These are phyloP conservation scores for Stachybotrys echinatus DNA, from an alignment of 2,329 filamentous ascomycete genomes.

Conservation along the genomic window DNA sequence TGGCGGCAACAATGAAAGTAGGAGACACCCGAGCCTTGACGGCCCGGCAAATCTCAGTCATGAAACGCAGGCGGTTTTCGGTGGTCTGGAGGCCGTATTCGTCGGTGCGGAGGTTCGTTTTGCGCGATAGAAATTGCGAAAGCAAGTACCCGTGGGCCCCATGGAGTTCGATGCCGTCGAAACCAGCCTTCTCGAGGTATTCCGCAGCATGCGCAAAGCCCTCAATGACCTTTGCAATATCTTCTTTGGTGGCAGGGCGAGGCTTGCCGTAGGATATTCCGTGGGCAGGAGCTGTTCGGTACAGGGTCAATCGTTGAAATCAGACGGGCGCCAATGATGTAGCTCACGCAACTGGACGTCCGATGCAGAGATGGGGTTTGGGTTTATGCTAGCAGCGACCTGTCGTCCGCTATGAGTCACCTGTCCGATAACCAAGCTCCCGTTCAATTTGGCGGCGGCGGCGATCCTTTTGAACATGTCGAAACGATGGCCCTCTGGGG, in stretches of 20 bases:
- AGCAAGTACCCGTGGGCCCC: slow-evolving; percentile 48
- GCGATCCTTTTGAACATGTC: slow-evolving; percentile 53
- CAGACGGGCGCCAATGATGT: slow-evolving; percentile 8
- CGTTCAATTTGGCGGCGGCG: slow-evolving; percentile 45
- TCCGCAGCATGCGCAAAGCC: slow-evolving; percentile 56
- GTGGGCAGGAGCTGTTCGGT: background rate
- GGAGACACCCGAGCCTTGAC: slow-evolving; percentile 22
- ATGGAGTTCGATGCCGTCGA: slow-evolving; percentile 42
- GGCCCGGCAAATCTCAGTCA: slow-evolving; percentile 33
- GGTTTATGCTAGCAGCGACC: slow-evolving; percentile 20
- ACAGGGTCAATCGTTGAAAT: background rate
- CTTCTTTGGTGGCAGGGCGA: slow-evolving; percentile 44
- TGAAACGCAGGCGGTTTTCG: slow-evolving; percentile 37
- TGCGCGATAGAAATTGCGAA: slow-evolving; percentile 43
- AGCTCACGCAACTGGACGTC: slow-evolving; percentile 21
- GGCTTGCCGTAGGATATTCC: slow-evolving; percentile 34
- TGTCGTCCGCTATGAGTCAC: slow-evolving; percentile 58
- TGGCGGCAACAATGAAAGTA: slow-evolving; percentile 43
- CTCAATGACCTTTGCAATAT: slow-evolving; percentile 48
- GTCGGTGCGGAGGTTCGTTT: slow-evolving; percentile 46
- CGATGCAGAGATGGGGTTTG: slow-evolving; percentile 30
- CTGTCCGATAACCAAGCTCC: slow-evolving; percentile 53
- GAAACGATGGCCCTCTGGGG: slow-evolving; percentile 49
- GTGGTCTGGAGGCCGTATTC: slow-evolving; percentile 36
- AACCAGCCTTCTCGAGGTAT: slow-evolving; percentile 56